phyloP scores from a whole-genome alignment of 1,139 yeast species.

The Spathaspora sp. region DNA sequence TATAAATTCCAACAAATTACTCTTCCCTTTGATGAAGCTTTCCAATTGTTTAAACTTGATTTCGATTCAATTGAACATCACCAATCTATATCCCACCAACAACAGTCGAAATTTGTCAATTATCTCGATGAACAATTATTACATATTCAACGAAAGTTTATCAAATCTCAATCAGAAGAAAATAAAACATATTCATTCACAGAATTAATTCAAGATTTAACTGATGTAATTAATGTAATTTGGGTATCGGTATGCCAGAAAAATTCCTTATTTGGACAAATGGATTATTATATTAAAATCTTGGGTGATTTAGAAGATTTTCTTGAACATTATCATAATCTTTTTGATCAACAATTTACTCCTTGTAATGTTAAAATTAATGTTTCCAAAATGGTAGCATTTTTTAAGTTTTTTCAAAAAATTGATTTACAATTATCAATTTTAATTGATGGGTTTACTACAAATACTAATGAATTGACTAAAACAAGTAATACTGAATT shows the following conservation, averaged over 20 bases:
- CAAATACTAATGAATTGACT: slow-evolving; percentile 13
- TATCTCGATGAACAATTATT: slow-evolving; percentile 62
- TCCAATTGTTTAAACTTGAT: slow-evolving; percentile 11
- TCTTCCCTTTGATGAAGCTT: slow-evolving; percentile 30
- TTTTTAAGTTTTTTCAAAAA: slow-evolving; percentile 41
- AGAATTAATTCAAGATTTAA: slow-evolving; percentile 46
- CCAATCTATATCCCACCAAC: slow-evolving; percentile 22
- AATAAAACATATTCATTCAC: slow-evolving; percentile 30
- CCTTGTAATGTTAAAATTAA: slow-evolving; percentile 9
- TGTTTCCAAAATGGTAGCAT: slow-evolving; percentile 19
- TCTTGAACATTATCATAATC: slow-evolving; percentile 39
- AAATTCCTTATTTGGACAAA: slow-evolving; percentile 50
- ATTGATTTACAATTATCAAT: slow-evolving; percentile 43
- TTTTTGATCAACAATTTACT: slow-evolving; percentile 9
- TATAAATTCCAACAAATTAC: slow-evolving; percentile 22
- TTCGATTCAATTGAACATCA: slow-evolving; percentile 6
- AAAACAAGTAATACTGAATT: slow-evolving; percentile 42
- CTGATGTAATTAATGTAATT: slow-evolving; percentile 48
- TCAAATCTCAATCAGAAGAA: slow-evolving; percentile 54
- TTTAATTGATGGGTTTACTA: slow-evolving; percentile 38
- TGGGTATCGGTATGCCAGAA: slow-evolving; percentile 51
- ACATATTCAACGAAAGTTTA: slow-evolving; percentile 60
- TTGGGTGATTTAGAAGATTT: slow-evolving; percentile 71
- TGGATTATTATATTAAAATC: slow-evolving; percentile 57
- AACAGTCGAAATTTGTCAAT: slow-evolving; percentile 60